phyloP scores from a whole-genome alignment of 176 grass and related monocot genomes.

The Carex littledalei region DNA sequence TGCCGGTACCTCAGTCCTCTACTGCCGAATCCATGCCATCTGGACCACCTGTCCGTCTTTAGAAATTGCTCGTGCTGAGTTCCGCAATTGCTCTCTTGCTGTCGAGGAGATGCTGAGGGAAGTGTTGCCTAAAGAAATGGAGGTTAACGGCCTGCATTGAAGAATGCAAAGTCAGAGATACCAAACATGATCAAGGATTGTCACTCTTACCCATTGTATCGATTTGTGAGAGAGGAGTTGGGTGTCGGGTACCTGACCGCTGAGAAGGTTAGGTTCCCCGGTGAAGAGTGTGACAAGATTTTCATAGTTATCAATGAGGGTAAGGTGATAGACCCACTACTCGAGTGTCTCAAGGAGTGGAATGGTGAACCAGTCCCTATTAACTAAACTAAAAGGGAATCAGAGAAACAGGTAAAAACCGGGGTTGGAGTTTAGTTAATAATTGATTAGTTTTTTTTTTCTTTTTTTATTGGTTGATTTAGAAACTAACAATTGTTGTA shows the following conservation, averaged over 20 bases:
- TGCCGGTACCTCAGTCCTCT: not conserved
- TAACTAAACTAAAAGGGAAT: conserved; percentile 21
- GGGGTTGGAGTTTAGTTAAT: conserved; percentile 20
- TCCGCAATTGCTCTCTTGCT: not conserved
- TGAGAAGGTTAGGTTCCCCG: conserved; percentile 64
- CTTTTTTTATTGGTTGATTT: conserved; percentile 30
- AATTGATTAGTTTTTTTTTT: conserved; percentile 16
- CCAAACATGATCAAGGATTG: conserved; percentile 68
- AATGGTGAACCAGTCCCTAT: conserved; percentile 73
- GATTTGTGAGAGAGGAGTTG: conserved; percentile 61
- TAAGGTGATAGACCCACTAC: conserved; percentile 70
- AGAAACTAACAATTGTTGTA: not conserved
- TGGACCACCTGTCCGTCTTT: not conserved
- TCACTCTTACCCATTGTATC: conserved; percentile 64
- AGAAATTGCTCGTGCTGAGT: not conserved
- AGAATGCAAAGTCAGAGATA: conserved; percentile 42
- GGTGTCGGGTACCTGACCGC: conserved; percentile 59
- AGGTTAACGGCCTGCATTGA: conserved; percentile 49
- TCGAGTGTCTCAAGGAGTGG: conserved; percentile 78
- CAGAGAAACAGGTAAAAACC: not conserved
- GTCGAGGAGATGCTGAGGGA: conserved; percentile 51
- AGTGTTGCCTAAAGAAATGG: conserved; percentile 62
- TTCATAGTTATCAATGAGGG: conserved; percentile 64
- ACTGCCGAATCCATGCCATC: not conserved
- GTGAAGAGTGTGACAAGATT: conserved; percentile 79